These are phyloP conservation scores for Stagonosporopsis chrysanthemi DNA, from an alignment of 2,329 filamentous ascomycete species.

Conservation along the genomic window DNA sequence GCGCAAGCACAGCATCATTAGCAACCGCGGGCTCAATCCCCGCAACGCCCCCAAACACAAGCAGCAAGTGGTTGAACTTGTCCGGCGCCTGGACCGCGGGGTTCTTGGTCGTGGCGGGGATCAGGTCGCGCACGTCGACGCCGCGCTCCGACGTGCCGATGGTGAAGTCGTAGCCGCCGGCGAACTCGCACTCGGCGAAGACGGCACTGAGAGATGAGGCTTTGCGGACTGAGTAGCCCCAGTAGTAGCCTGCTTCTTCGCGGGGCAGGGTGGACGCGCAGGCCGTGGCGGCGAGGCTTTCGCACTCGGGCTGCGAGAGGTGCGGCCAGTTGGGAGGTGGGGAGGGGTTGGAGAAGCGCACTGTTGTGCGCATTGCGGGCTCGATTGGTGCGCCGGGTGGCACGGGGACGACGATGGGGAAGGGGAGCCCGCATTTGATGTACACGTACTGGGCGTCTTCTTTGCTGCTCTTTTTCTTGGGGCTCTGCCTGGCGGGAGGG, in stretches of 20 bases:
- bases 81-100: conserved; percentile 34
- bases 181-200: conserved; percentile 78
- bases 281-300: conserved; percentile 59
- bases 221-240: conserved; percentile 78
- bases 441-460: conserved; percentile 42
- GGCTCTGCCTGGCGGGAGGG: conserved; percentile 9
- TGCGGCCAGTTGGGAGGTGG: conserved; percentile 46
- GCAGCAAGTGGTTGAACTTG: conserved; percentile 73
- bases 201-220: conserved; percentile 72
- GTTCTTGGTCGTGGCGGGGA: conserved; percentile 26
- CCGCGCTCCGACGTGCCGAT: conserved; percentile 86
- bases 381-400: conserved; percentile 61
- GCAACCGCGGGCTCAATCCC: conserved; percentile 79
- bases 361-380: conserved; percentile 74
- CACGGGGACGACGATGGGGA: conserved; percentile 61
- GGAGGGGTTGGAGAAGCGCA: conserved; percentile 65
- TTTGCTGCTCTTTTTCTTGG: conserved; percentile 51
- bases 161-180: conserved; percentile 81
- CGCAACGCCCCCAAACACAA: conserved; percentile 82
- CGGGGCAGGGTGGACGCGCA: conserved; percentile 74
- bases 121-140: conserved; percentile 52
- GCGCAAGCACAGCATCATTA: conserved; percentile 65
- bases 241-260: conserved; percentile 82
- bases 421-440: conserved; percentile 60
- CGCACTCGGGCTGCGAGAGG: conserved; percentile 31